Base-by-base conservation (phyloP, 192 early-diverging fungal species). In the Umbelopsis sp. region DNA sequence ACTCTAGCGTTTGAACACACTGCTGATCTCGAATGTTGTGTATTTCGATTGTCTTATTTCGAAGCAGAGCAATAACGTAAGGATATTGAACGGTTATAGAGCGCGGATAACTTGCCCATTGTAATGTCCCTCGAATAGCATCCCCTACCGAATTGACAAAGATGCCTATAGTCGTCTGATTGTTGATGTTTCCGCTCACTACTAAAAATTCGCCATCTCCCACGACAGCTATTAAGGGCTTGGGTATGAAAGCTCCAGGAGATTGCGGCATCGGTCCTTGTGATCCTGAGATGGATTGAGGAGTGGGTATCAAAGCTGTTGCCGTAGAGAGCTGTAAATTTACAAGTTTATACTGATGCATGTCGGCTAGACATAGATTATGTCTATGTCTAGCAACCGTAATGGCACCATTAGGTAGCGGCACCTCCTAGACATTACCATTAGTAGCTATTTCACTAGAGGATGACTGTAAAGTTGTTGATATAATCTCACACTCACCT, bases 11-110 rank as follows among this genome's bases (percentile, higher is more conserved):
- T 64, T 92, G 88, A 8, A 94, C 73, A 8, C 79, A 76, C 30
- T 83, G 72, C 67, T 92, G 92, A 47, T 87, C 86, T 58, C 87
- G 46, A 12, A 92, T 72, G 71, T 92, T 90, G 77, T 95, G 94
- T 18, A 95, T 74, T 74, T 94, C 87, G n/a, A 95, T 77, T 0
- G 80, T 79, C 20, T 89, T 83, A 69, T 88, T 91, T 18, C 79
- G 69, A 21, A 95, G 77, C 3, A 95, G 77, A 0, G 92, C 87
- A 0, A 88, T 80, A 2, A 90, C 85, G 49, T 93, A 93, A 1
- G 94, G 94, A 68, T 83, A 92, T 58, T 95, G 91, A 20, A 93
- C 91, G 20, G 85, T 88, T 74, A 79, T 44, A 21, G 84, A 77
- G 30, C 80, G 69, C 21, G 84, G 86, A 64, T 81, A 84, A 27